These are phyloP conservation scores for Aspergillus clavatus DNA, from an alignment of 2,329 filamentous ascomycete genomes.

Conservation along the genomic window DNA sequence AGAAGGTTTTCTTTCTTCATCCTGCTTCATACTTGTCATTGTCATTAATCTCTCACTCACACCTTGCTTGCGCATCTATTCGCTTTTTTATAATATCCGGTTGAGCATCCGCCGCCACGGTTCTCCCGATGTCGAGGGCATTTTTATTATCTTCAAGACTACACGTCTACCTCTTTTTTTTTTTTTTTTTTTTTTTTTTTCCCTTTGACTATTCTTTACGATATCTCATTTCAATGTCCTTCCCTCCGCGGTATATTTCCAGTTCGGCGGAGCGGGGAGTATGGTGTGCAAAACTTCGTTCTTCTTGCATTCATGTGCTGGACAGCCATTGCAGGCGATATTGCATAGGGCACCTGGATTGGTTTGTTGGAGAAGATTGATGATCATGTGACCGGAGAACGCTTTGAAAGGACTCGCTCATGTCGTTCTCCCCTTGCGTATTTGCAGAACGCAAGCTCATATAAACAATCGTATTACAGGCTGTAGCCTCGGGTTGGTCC, in stretches of 20 bases:
- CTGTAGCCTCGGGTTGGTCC: too few relatives aligned
- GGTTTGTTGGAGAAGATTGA: not conserved
- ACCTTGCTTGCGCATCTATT: not conserved
- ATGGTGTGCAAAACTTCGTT: constrained; percentile 12
- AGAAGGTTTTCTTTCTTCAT: too few relatives aligned
- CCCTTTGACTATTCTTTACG: constrained; percentile 8
- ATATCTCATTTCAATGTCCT: constrained; percentile 8
- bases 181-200: constrained; percentile 2
- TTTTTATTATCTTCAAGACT: constrained; percentile 4
- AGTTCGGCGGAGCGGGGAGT: constrained; percentile 11
- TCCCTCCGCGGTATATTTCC: constrained; percentile 5
- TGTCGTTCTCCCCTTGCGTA: too few relatives aligned
- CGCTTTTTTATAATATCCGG: not conserved
- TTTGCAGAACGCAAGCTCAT: too few relatives aligned
- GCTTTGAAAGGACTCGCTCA: not conserved
- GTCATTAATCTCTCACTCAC: not conserved
- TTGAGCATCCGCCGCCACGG: not conserved
- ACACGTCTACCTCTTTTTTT: constrained; percentile 4
- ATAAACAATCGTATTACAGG: too few relatives aligned
- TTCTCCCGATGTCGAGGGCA: not conserved
- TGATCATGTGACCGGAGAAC: not conserved
- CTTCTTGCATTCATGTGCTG: not conserved
- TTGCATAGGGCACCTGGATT: not conserved
- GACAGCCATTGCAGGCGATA: not conserved
- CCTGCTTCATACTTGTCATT: not conserved